phyloP scores from a whole-genome alignment of 2,329 filamentous ascomycete species.

The Aureobasidium vineae region DNA sequence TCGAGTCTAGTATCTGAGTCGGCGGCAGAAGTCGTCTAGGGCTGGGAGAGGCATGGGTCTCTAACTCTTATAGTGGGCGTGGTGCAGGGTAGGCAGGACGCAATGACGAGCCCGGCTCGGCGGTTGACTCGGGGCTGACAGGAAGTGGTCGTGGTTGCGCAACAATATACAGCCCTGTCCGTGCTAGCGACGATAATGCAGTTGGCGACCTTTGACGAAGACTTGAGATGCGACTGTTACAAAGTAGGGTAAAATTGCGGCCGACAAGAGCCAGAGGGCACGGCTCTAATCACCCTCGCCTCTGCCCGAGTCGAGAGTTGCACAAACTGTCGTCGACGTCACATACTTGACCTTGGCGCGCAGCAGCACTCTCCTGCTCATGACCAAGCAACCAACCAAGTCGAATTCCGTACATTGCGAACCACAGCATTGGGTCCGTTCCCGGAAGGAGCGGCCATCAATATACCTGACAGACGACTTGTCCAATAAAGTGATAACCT shows the following conservation, averaged over 20 bases:
- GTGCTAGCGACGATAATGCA: constrained; percentile 6
- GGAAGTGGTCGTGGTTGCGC: constrained; percentile 12
- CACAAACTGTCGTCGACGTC: constrained; percentile 10
- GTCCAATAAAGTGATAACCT: not conserved
- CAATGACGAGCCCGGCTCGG: constrained; percentile 10
- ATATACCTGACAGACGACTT: too few species aligned
- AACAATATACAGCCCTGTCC: constrained; percentile 9
- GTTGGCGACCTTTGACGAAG: not conserved
- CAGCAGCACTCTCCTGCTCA: not conserved
- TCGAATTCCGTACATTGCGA: not conserved
- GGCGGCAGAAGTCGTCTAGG: constrained; percentile 8
- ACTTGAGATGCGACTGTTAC: not conserved
- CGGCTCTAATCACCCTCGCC: not conserved
- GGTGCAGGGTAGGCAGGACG: not conserved
- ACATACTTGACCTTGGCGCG: constrained; percentile 1
- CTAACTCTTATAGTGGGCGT: constrained; percentile 8
- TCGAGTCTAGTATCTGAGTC: not conserved
- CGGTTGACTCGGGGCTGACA: constrained; percentile 14
- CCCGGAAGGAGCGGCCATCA: too few species aligned
- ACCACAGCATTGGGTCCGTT: not conserved
- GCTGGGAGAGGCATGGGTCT: not conserved
- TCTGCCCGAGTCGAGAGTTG: not conserved
- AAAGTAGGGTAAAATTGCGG: constrained; percentile 11
- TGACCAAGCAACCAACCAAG: not conserved
- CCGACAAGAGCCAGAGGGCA: not conserved